Conservation (phyloP, 176 grass and related monocot species). For the Avena insularis region DNA sequence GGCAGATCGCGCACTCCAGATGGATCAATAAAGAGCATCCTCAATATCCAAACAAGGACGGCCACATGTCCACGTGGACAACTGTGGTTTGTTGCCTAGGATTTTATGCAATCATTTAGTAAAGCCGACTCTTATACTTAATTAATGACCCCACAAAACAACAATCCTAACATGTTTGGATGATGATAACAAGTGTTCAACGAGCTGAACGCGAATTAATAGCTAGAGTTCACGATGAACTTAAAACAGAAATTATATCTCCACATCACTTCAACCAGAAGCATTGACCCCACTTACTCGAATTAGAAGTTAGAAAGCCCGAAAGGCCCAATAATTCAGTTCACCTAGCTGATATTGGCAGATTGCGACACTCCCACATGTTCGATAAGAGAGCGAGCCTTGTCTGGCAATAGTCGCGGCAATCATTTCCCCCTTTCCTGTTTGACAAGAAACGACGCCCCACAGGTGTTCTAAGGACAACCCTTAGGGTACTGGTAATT, state of each 20-base stretch:
- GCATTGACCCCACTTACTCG: conserved; percentile 18
- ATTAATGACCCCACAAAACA: background rate
- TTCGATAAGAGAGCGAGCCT: conserved; percentile 9
- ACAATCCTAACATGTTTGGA: background rate
- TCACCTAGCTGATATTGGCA: no score
- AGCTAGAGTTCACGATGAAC: background rate
- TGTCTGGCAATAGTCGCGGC: background rate
- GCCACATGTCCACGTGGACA: background rate
- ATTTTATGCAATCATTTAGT: background rate
- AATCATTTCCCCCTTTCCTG: conserved; percentile 17
- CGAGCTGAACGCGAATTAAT: background rate
- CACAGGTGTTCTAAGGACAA: background rate
- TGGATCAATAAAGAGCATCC: background rate
- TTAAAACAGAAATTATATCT: background rate
- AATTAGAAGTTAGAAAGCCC: conserved; percentile 9
- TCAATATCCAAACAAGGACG: conserved; percentile 10
- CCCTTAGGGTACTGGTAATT: background rate
- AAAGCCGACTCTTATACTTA: background rate
- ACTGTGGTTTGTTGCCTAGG: background rate
- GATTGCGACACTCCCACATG: no score
- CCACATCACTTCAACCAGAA: background rate
- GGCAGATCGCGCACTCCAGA: no score
- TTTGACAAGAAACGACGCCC: conserved; percentile 22
- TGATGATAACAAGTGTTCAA: background rate
- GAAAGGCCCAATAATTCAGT: no score